phyloP scores from a whole-genome alignment of 352 stramenopile species.

The Globisporangium cylindrosporum region DNA sequence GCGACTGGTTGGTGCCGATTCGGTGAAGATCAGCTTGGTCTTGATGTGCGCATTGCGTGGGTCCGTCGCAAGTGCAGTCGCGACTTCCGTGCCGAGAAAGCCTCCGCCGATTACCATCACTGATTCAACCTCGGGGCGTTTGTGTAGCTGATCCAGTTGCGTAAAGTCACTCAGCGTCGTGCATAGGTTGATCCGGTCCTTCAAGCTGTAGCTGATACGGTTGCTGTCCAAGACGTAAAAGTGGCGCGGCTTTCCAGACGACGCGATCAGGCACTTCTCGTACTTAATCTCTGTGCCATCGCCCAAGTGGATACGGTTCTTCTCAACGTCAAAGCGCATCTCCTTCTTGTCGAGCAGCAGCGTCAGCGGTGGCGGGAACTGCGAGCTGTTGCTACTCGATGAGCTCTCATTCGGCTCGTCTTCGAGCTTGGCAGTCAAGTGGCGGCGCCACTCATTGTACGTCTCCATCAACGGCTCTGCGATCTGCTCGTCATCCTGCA shows the following conservation, averaged over 20 bases:
- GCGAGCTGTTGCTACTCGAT: not conserved
- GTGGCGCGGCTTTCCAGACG: slow-evolving; percentile 70
- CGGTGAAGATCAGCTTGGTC: slow-evolving; percentile 56
- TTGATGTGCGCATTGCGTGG: slow-evolving; percentile 43
- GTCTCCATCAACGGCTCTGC: slow-evolving; percentile 67
- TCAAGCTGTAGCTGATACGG: slow-evolving; percentile 76
- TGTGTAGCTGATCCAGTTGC: slow-evolving; percentile 62
- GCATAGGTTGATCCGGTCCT: slow-evolving; percentile 86
- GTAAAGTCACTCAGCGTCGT: slow-evolving; percentile 81
- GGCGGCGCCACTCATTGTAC: slow-evolving; percentile 90
- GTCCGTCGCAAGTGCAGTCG: slow-evolving; percentile 66
- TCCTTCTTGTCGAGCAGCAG: slow-evolving; percentile 73
- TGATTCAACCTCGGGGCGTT: slow-evolving; percentile 41
- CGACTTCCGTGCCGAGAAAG: slow-evolving; percentile 89
- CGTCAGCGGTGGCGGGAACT: slow-evolving; percentile 45
- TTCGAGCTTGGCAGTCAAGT: slow-evolving; percentile 79
- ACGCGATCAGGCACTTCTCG: slow-evolving; percentile 87
- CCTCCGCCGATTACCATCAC: slow-evolving; percentile 88
- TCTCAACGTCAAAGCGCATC: slow-evolving; percentile 84
- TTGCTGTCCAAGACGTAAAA: slow-evolving; percentile 89
- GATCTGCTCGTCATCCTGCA: slow-evolving; percentile 23
- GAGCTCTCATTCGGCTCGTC: slow-evolving; percentile 42
- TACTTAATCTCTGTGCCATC: slow-evolving; percentile 82
- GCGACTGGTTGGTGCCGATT: slow-evolving; percentile 42
- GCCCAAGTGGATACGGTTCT: slow-evolving; percentile 75